Conservation (phyloP, 192 early-diverging fungal species). For the Funneliformis mosseae region DNA sequence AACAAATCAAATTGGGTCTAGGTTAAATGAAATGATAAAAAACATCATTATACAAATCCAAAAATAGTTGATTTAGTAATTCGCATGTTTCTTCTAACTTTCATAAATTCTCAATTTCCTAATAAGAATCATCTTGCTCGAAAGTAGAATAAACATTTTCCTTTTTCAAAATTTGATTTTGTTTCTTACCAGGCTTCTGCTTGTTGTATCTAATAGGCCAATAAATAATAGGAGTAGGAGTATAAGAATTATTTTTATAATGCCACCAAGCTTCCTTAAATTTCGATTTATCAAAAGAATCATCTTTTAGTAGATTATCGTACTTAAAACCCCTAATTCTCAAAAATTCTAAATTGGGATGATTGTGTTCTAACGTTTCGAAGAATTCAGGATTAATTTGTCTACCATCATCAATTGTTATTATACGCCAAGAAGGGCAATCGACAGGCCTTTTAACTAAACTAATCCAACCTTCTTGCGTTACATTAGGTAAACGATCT, state of each 20-base stretch:
- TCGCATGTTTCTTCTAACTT: too few species aligned
- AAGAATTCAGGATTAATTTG: conserved; percentile 26
- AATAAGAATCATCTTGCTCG: too few species aligned
- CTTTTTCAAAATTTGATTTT: too few species aligned
- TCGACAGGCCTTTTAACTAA: conserved; percentile 9
- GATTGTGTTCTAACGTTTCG: conserved; percentile 8
- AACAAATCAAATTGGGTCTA: too few species aligned
- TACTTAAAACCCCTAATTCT: conserved; percentile 9
- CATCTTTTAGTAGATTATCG: neutral
- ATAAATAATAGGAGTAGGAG: neutral
- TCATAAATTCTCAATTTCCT: too few species aligned
- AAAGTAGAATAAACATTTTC: too few species aligned
- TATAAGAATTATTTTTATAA: neutral
- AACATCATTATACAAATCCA: too few species aligned
- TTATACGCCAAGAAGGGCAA: conserved; percentile 9
- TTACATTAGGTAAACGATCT: conserved; percentile 17
- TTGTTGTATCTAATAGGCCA: conserved; percentile 9
- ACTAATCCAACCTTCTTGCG: conserved; percentile 20
- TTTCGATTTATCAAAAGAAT: conserved; percentile 7
- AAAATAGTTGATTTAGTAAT: too few species aligned
- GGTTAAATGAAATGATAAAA: too few species aligned
- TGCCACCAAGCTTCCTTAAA: conserved; percentile 11
- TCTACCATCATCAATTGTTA: conserved; percentile 25
- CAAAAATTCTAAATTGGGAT: neutral
- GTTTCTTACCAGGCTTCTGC: too few species aligned